Conservation (phyloP, 2,329 filamentous ascomycete species). For the Keithomyces neogunnii region DNA sequence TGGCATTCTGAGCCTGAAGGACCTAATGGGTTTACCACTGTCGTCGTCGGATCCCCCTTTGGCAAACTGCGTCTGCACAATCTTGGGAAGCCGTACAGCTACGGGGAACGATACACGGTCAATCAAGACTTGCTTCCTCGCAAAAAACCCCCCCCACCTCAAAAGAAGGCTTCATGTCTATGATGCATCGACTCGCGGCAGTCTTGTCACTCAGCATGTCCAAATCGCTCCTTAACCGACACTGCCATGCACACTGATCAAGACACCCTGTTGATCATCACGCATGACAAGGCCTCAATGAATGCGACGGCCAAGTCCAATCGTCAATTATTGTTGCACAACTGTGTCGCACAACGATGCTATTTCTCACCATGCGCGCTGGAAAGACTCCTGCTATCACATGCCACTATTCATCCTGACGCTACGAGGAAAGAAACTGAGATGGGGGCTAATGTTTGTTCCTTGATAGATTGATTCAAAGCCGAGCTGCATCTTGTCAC, state of each 20-base stretch:
- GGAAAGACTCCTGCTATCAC: too few relatives aligned
- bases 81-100: neutral
- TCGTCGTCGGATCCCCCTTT: neutral
- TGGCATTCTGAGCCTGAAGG: neutral
- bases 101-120: neutral
- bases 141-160: neutral
- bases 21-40: neutral
- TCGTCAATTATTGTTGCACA: too few relatives aligned
- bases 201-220: neutral
- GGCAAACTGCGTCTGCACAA: neutral
- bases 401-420: too few relatives aligned
- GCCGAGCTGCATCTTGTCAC: neutral
- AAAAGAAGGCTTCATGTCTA: neutral
- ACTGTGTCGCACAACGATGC: too few relatives aligned
- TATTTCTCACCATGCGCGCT: too few relatives aligned
- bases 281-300: neutral
- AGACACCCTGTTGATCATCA: neutral
- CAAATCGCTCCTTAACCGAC: neutral
- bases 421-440: neutral
- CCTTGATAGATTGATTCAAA: slow-evolving; percentile 1
- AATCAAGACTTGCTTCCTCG: neutral
- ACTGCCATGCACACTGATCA: neutral
- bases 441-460: neutral
- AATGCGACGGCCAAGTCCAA: too few relatives aligned
- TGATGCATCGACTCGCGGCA: neutral